Evolutionary conservation across 805 yeast species (phyloP).

Genomic region (Candida railenensis): DNA sequence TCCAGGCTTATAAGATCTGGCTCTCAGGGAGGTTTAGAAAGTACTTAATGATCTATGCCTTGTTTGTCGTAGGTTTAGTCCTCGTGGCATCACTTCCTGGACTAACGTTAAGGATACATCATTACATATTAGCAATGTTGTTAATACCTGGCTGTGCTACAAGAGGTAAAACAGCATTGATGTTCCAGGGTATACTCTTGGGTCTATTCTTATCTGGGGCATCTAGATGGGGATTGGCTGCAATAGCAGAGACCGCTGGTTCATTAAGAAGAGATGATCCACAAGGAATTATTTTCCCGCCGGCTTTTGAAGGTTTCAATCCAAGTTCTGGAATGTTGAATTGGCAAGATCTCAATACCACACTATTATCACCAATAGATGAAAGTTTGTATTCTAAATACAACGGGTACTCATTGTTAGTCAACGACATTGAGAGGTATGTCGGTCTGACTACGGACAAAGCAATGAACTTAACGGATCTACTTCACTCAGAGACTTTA

Average conservation of each 20-base stretch:
- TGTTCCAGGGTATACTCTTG: conserved; percentile 80
- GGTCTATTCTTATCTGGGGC: conserved; percentile 85
- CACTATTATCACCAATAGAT: conserved; percentile 8
- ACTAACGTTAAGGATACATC: conserved; percentile 74
- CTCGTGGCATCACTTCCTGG: conserved; percentile 57
- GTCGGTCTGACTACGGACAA: conserved; percentile 47
- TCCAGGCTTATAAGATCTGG: conserved; percentile 84
- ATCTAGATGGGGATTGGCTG: conserved; percentile 90
- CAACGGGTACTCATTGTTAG: conserved; percentile 59
- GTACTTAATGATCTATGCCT: conserved; percentile 55
- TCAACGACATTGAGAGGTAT: conserved; percentile 78
- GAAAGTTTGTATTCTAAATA: conserved; percentile 24
- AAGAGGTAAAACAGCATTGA: conserved; percentile 63
- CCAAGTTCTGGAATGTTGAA: conserved; percentile 27
- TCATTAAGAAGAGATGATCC: conserved; percentile 76
- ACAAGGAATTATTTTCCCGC: conserved; percentile 52
- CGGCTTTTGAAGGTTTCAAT: conserved; percentile 38
- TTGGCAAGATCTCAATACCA: conserved; percentile 26
- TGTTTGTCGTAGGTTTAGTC: conserved; percentile 43
- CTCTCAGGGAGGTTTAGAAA: conserved; percentile 63
- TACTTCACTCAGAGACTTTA: conserved; percentile 25
- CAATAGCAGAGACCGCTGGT: conserved; percentile 74
- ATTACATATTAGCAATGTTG: conserved; percentile 71
- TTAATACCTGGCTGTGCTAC: conserved; percentile 84
- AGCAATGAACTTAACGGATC: conserved; percentile 35